Evolutionary conservation across 768 basidiomycete species (phyloP).

Genomic region (Saitozyma podzolica): DNA sequence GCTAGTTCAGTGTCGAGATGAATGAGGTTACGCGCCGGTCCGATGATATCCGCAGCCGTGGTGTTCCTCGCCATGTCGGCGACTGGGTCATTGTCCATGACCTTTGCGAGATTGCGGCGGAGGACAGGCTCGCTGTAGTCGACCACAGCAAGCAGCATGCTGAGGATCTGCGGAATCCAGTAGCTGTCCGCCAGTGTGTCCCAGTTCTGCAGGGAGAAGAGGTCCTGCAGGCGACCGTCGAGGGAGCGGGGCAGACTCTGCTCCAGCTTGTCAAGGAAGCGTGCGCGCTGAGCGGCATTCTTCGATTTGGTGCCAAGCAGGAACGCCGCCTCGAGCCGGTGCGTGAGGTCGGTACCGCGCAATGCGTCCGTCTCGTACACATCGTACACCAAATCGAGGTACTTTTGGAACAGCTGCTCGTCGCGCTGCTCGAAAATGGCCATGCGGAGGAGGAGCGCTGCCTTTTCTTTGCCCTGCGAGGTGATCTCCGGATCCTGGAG

Average conservation of each 20-base stretch:
- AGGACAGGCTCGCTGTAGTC: conserved; percentile 51
- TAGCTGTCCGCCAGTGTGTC: conserved; percentile 86
- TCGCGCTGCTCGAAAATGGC: conserved; percentile 69
- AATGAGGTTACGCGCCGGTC: conserved; percentile 76
- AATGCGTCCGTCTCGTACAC: conserved; percentile 86
- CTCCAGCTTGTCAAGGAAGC: conserved; percentile 87
- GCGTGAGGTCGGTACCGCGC: conserved; percentile 88
- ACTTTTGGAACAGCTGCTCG: conserved; percentile 74
- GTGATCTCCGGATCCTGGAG: conserved; percentile 62
- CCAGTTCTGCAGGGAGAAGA: conserved; percentile 93
- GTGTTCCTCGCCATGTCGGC: conserved; percentile 19
- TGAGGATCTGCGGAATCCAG: conserved; percentile 89
- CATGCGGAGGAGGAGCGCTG: conserved; percentile 85
- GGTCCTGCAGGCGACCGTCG: conserved; percentile 77
- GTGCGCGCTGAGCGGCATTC: conserved; percentile 73
- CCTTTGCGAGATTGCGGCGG: conserved; percentile 11
- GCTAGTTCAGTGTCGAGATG: conserved; percentile 75
- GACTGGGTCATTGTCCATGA: conserved; percentile 29
- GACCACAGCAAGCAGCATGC: conserved; percentile 79
- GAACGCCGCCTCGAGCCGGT: conserved; percentile 88
- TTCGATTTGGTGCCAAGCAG: conserved; percentile 84
- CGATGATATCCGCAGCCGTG: conserved; percentile 60
- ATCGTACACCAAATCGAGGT: conserved; percentile 84
- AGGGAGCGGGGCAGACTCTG: conserved; percentile 81
- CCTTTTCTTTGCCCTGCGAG: conserved; percentile 77